phyloP scores from a whole-genome alignment of 305 asterid species.

The Nicotiana rustica region DNA sequence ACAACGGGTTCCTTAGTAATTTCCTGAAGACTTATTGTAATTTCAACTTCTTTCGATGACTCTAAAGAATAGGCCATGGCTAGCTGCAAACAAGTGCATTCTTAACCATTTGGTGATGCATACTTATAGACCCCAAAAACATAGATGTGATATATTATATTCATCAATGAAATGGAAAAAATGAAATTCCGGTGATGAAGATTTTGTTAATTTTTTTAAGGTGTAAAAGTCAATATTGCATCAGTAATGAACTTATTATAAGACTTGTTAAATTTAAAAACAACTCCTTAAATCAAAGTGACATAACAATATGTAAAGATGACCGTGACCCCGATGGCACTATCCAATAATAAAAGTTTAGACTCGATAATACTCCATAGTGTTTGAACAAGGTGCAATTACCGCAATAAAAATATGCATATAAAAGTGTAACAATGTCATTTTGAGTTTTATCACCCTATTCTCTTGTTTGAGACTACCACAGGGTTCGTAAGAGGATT shows the following conservation, averaged over 20 bases:
- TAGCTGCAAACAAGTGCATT: background rate
- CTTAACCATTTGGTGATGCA: background rate
- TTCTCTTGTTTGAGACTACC: no score
- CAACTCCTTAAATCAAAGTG: background rate
- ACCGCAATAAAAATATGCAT: no score
- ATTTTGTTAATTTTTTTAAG: background rate
- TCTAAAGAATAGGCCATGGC: background rate
- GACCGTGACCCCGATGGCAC: no score
- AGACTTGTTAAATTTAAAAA: background rate
- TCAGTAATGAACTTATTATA: background rate
- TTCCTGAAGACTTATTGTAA: conserved; percentile 25
- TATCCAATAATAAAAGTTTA: no score
- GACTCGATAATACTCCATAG: no score
- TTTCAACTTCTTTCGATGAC: background rate
- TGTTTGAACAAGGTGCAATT: no score
- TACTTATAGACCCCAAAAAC: background rate
- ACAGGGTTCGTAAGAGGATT: no score
- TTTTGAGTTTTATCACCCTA: no score
- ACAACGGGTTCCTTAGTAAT: background rate
- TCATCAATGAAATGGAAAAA: background rate
- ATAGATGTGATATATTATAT: background rate
- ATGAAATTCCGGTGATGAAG: background rate
- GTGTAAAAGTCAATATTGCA: background rate
- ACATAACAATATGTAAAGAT: background rate
- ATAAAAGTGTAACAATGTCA: no score